Conservation (phyloP, 768 basidiomycete species). For the Lactifluus subvellereus region DNA sequence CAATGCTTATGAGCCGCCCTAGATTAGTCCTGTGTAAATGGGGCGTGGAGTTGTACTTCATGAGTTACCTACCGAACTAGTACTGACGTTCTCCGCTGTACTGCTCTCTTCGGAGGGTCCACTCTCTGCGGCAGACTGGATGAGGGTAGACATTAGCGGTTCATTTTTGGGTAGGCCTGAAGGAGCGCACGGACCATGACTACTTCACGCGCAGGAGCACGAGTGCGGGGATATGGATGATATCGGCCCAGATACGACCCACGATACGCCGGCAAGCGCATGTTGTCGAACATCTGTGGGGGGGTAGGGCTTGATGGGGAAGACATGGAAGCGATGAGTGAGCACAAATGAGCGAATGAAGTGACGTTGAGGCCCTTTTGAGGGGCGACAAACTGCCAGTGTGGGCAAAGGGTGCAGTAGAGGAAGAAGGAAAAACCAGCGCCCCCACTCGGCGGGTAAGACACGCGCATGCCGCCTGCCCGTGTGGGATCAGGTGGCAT, state of each 20-base stretch:
- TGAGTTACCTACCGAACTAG: background rate
- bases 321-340: slow-evolving; percentile 3
- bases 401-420: slow-evolving; percentile 13
- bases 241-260: slow-evolving; percentile 18
- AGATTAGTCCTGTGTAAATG: background rate
- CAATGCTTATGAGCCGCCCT: slow-evolving; percentile 3
- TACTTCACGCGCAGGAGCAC: slow-evolving; percentile 10
- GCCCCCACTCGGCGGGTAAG: background rate
- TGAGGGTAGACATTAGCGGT: background rate
- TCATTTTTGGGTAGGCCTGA: background rate
- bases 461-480: slow-evolving; percentile 11
- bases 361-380: background rate
- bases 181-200: slow-evolving; percentile 6
- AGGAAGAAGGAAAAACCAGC: background rate
- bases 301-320: background rate
- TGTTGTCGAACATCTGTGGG: slow-evolving; percentile 3
- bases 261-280: slow-evolving; percentile 22
- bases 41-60: background rate
- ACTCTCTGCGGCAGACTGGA: slow-evolving; percentile 4
- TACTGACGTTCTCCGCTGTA: background rate
- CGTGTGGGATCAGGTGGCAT: background rate
- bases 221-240: slow-evolving; percentile 21
- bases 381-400: background rate
- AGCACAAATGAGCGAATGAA: background rate
- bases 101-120: slow-evolving; percentile 1